Percentiles rank a stretch among this genome's conserved stretches.
Conservation (phyloP, 768 basidiomycete species). For the Cyclocybe aegerita region DNA sequence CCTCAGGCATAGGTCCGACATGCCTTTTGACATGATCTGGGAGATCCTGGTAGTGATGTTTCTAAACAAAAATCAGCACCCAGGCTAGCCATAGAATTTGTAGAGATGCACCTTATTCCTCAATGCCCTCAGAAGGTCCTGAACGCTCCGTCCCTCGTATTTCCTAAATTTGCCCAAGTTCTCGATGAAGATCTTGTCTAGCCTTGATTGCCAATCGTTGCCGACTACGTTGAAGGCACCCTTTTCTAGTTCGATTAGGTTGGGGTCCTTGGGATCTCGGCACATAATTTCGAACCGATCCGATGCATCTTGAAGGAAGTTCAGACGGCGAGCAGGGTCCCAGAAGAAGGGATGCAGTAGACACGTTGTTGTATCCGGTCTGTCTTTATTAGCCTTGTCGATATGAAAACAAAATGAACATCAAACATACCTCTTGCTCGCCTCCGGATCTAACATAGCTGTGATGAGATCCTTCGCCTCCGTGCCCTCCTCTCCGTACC, state of each 20-base stretch:
- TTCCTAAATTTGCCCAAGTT: conserved; percentile 97
- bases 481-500: conserved; percentile 91
- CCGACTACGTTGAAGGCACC: conserved; percentile 75
- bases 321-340: conserved; percentile 81
- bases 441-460: conserved; percentile 76
- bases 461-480: conserved; percentile 84
- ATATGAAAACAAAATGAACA: background rate
- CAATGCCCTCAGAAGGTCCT: conserved; percentile 89
- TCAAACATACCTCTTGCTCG: conserved; percentile 62
- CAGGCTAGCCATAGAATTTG: background rate
- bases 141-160: conserved; percentile 88
- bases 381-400: conserved; percentile 24
- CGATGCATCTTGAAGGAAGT: conserved; percentile 96
- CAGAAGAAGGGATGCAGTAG: conserved; percentile 97
- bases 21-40: conserved; percentile 88
- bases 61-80: conserved; percentile 44
- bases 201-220: conserved; percentile 82
- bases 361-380: conserved; percentile 87
- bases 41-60: conserved; percentile 97
- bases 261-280: conserved; percentile 81
- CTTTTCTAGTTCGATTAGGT: conserved; percentile 73
- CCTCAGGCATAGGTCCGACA: conserved; percentile 89
- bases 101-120: conserved; percentile 80
- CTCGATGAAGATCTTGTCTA: conserved; percentile 90
- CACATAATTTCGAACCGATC: conserved; percentile 99